These are phyloP conservation scores for Coniella lustricola DNA, from an alignment of 2,329 filamentous ascomycete species.

Conservation along the genomic window DNA sequence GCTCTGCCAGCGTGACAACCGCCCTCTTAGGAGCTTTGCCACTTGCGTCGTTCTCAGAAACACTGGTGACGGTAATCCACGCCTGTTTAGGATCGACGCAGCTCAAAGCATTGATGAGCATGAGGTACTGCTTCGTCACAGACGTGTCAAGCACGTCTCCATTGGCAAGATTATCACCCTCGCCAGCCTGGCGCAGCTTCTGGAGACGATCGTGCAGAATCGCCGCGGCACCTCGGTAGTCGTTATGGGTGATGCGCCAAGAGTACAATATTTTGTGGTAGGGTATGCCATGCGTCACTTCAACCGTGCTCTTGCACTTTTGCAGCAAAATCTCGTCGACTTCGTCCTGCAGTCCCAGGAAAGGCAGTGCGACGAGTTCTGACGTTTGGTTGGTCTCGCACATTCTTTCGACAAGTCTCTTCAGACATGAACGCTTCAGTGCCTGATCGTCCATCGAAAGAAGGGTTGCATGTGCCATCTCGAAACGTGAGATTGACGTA, in stretches of 20 bases:
- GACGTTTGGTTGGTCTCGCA: conserved; percentile 58
- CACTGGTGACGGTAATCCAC: conserved; percentile 62
- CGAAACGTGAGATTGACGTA: conserved; percentile 70
- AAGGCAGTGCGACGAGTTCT: conserved; percentile 68
- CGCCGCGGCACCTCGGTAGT: conserved; percentile 74
- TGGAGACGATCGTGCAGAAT: conserved; percentile 57
- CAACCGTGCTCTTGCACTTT: conserved; percentile 61
- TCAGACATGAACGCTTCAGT: conserved; percentile 65
- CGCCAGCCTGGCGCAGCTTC: conserved; percentile 51
- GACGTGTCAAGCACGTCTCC: conserved; percentile 55
- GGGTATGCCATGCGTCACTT: conserved; percentile 57
- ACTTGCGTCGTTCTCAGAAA: conserved; percentile 9
- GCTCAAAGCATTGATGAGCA: conserved; percentile 86
- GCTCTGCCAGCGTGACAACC: conserved; percentile 77
- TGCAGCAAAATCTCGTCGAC: conserved; percentile 73
- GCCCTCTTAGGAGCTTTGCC: conserved; percentile 49
- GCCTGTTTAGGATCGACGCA: conserved; percentile 77
- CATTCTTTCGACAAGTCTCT: conserved; percentile 62
- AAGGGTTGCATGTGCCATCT: conserved; percentile 74
- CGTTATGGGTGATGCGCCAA: conserved; percentile 75
- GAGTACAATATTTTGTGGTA: conserved; percentile 89
- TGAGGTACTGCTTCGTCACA: conserved; percentile 71
- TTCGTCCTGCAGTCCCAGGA: conserved; percentile 67
- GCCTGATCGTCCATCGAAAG: conserved; percentile 64
- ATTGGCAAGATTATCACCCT: conserved; percentile 48